These are phyloP conservation scores for Lasiosphaeriaceae sp. DNA, from an alignment of 495 filamentous ascomycete genomes.

Conservation along the genomic window DNA sequence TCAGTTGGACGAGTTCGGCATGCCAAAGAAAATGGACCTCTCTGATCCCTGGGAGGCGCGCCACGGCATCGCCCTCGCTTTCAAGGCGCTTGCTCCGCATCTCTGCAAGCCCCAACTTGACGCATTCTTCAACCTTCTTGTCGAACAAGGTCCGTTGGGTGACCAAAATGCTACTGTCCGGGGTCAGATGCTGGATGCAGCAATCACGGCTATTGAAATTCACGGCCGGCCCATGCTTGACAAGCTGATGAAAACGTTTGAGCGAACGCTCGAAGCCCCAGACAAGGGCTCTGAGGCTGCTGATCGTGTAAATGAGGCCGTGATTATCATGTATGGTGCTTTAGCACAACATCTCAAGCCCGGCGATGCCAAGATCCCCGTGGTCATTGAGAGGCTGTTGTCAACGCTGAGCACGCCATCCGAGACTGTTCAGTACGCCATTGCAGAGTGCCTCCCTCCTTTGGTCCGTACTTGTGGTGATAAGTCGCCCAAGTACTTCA, in stretches of 20 bases:
- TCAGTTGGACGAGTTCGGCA: constrained; percentile 84
- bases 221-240: constrained; percentile 80
- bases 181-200: constrained; percentile 89
- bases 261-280: constrained; percentile 74
- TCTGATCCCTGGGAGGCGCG: constrained; percentile 86
- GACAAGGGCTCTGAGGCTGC: constrained; percentile 72
- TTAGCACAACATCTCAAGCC: constrained; percentile 80
- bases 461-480: constrained; percentile 76
- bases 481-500: constrained; percentile 72
- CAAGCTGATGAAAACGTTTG: constrained; percentile 86
- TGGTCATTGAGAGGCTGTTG: constrained; percentile 78
- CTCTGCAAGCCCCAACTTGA: constrained; percentile 69
- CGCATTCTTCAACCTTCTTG: constrained; percentile 75
- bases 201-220: constrained; percentile 70
- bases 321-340: constrained; percentile 94
- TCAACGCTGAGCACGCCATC: constrained; percentile 90
- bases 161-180: constrained; percentile 75
- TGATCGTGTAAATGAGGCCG: constrained; percentile 90
- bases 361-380: constrained; percentile 77
- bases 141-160: constrained; percentile 76
- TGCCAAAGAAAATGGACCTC: constrained; percentile 80
- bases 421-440: constrained; percentile 92
- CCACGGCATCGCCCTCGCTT: constrained; percentile 82
- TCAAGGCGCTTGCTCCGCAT: constrained; percentile 67
- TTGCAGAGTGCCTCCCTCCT: constrained; percentile 88